Base-by-base conservation (phyloP, 108 stramenopile genomes). In the Mayamaea pseudoterrestris region DNA sequence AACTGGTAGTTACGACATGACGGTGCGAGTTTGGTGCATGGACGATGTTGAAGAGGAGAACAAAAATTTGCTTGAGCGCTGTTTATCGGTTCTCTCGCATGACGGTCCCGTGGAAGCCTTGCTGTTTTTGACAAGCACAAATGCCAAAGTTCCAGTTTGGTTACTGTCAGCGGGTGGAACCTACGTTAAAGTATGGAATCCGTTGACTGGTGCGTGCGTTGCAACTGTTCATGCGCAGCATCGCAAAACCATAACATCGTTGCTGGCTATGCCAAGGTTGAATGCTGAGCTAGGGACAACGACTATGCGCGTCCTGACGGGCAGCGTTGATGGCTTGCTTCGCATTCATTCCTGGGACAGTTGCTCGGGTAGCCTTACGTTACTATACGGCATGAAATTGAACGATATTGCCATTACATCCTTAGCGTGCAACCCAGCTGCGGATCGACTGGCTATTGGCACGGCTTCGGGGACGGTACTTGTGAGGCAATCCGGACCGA, bases 1-100 rank as follows among this genome's bases (percentile, higher is more conserved):
- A 8, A 86, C 76, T 39, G 89, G 78, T n/a, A 78, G 75, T 21
- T 85, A 85, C 57, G 89, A 90, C 57, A 83, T 86, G 41, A 76
- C 89, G 1, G 60, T 90, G 56, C 80, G 89, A 9, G 69, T 81
- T 21, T 90, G 89, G 89, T 75, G 80, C 51, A 39, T 80, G 14
- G 59, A 64, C 2, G 31, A 56, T 43, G 20, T 61, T 28, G 27
- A 55, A 24, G 46, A 60, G 23, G 57, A 24, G n/a, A 20, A 42
- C 7, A 41, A 41, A 25, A 58, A 49, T 2, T 14, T 50, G 27
- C 5, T 39, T 3, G 66, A 78, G 36, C 55, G 68, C 34, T 83
- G 81, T 55, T 41, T 83, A 25, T 53, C 80, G 0, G 57, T 85
- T 1, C 62, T 85, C 59, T 54, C 65, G 28, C 89, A 90, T 51